Evolutionary conservation across 352 stramenopile species (phyloP), one percentile per base, ranked within the genome.

Genomic region (Globisporangium spinosum): DNA sequence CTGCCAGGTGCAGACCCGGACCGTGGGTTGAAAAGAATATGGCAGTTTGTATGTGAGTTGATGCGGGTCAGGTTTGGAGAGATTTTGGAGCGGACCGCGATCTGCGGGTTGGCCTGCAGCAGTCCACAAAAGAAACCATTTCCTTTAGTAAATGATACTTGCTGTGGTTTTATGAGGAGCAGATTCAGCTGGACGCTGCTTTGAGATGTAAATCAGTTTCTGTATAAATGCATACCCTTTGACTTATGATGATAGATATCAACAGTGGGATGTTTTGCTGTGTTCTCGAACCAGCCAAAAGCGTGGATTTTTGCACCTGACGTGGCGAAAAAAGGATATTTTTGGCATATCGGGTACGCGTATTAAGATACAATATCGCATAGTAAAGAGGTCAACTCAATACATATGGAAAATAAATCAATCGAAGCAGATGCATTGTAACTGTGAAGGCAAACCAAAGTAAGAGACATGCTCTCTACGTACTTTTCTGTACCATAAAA

Each of bases 191-290:
- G 40, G 13, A 49, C n/a, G 15, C 40, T 49, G 6, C 6, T 51
- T 51, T 23, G 2, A 51, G 6, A 0, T 9, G 62, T 67, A 59
- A 67, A 67, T 68, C 62, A 68, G 62, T n/a, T 67, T 2, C 35
- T 61, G 51, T 62, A 35, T 22, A 68, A 62, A n/a, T 59, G 0
- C 0, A 55, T 68, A 62, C 17, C 47, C 62, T 61, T 38, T 45
- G 7, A 2, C 22, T 29, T 22, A 0, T 7, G 20, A 8, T 65
- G 1, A 3, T 8, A 8, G 12, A 0, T 7, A 32, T 13, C 29
- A 20, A 45, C 3, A 45, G 27, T 34, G 23, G 23, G 22, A 43
- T 35, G 4, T 15, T 29, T 23, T 2, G 17, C n/a, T 63, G n/a
- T 35, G 59, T 65, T 65, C 59, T 57, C 7, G 59, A 65, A 65